Conservation (phyloP, 2,329 filamentous ascomycete genomes). For the Neofusicoccum parvum region DNA sequence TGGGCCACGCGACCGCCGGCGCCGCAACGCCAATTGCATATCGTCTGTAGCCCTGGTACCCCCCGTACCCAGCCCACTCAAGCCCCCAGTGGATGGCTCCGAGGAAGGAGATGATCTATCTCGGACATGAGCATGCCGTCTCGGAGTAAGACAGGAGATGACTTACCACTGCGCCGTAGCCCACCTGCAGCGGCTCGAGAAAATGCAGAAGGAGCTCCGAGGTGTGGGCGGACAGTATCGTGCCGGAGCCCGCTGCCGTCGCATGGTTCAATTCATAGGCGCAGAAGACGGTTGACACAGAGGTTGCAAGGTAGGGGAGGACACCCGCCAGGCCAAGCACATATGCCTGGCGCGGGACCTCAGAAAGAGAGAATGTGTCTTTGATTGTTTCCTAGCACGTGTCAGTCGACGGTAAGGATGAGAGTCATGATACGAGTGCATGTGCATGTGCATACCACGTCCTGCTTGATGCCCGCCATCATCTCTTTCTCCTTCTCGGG, state of each 20-base stretch:
- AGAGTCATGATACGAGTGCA: neutral
- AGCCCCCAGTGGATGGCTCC: constrained; percentile 94
- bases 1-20: constrained; percentile 85
- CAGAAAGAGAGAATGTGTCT: constrained; percentile 51
- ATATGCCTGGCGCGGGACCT: constrained; percentile 52
- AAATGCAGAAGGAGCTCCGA: constrained; percentile 72
- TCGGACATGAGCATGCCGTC: neutral
- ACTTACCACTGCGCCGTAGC: constrained; percentile 81
- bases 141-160: neutral
- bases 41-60: constrained; percentile 71
- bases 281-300: constrained; percentile 77
- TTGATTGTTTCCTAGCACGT: constrained; percentile 46
- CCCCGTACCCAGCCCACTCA: constrained; percentile 73
- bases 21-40: constrained; percentile 83
- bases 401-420: neutral
- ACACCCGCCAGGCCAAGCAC: constrained; percentile 55
- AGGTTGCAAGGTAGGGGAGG: constrained; percentile 75
- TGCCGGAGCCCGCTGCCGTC: constrained; percentile 57
- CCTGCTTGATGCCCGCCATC: constrained; percentile 47
- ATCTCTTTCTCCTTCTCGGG: constrained; percentile 45
- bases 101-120: constrained; percentile 84
- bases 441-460: constrained; percentile 32
- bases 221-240: constrained; percentile 69
- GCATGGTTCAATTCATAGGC: constrained; percentile 79
- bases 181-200: constrained; percentile 85